Evolutionary conservation across 176 grass and related monocot species (phyloP), one percentile per base, ranked within the genome.

Genomic region (Triticum urartu): DNA sequence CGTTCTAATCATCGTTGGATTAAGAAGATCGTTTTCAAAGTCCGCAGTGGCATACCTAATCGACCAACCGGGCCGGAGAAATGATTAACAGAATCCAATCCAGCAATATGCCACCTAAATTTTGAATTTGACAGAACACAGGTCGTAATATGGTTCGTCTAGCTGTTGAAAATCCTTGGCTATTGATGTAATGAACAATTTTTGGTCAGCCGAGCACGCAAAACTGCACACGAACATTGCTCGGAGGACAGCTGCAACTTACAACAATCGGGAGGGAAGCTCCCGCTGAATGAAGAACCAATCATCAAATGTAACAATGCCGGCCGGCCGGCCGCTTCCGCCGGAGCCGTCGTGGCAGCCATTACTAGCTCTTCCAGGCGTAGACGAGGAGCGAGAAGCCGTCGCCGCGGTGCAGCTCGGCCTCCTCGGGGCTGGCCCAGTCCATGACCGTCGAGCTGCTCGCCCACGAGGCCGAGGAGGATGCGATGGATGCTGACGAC

Each of bases 351-450:
- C 69, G 60, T 36, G 50, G 35, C 68, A 34, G 42, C 54, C 18
- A 72, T 61, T 26, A 62, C 48, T 91, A 91, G 85, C 79, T 75
- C 88, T 93, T 98, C 89, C 87, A 91, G 63, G 92, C 89, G 87
- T 98, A 93, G 61, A 98, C 90, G 30, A 98, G 86, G 28, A 98
- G 91, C 11, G 96, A 95, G 90, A 98, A 98, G 15, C 88, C 96
- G 12, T 92, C 81, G 14, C 88, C 90, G 83, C 86, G 66, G 84
- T 90, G 93, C 88, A 98, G 82, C 86, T 92, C 93, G 33, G 84
- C 62, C n/a, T 95, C 96, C 81, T 98, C 93, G 10, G 78, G 81
- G 83, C 89, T 95, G 38, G 74, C 92, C 96, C 96, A 95, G 21
- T 94, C 96, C 93, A 94, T 95, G 71, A 98, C 90, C 15, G 93